These are phyloP conservation scores for Mrakia hoshinonis DNA, from an alignment of 768 basidiomycete species.

Conservation along the genomic window DNA sequence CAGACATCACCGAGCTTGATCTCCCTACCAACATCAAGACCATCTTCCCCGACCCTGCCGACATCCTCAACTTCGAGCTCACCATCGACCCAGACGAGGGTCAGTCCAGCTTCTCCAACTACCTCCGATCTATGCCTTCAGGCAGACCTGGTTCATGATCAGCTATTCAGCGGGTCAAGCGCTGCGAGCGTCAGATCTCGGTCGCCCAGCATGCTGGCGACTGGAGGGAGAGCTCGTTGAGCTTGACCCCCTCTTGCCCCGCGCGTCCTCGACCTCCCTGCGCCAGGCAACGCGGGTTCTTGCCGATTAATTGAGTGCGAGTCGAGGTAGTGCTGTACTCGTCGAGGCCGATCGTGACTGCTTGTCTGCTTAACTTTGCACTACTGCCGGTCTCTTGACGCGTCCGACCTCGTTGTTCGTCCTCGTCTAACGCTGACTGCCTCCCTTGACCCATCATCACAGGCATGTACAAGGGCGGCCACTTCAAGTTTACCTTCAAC, in stretches of 20 bases:
- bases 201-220: too few species aligned
- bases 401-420: not conserved
- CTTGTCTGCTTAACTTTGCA: too few species aligned
- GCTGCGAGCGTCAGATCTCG: too few species aligned
- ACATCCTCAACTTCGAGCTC: constrained; percentile 93
- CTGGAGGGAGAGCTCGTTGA: too few species aligned
- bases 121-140: not conserved
- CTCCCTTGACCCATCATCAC: not conserved
- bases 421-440: not conserved
- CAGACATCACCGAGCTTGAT: constrained; percentile 94
- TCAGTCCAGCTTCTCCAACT: constrained; percentile 41
- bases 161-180: too few species aligned
- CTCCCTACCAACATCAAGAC: constrained; percentile 94
- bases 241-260: too few species aligned
- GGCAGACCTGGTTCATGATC: not conserved
- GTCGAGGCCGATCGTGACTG: too few species aligned
- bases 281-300: too few species aligned
- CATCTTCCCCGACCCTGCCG: constrained; percentile 77
- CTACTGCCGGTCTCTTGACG: too few species aligned
- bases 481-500: constrained; percentile 84
- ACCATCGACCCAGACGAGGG: constrained; percentile 97
- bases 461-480: constrained; percentile 98
- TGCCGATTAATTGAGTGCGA: too few species aligned
- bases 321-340: too few species aligned
- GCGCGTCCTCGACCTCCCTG: too few species aligned